Base-by-base conservation (phyloP, 2,329 filamentous ascomycete species). In the Aspergillus sp. region DNA sequence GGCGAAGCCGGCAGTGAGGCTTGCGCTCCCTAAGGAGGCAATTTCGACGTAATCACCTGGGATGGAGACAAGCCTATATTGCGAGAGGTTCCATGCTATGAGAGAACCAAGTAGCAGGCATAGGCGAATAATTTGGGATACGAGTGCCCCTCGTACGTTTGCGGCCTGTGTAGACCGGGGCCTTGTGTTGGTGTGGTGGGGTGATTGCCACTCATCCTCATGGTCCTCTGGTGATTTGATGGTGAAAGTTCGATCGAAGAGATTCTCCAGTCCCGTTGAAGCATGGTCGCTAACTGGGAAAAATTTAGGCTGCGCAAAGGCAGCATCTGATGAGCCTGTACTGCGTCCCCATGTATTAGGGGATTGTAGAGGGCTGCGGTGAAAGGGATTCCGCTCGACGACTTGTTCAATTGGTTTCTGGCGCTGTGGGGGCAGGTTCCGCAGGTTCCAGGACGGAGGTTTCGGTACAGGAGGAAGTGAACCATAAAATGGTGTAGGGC, bases 171-270 rank as follows among this genome's bases (percentile, higher is more conserved):
- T 56, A 22, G 65, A 28, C 7, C 30, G 58, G 9, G 56, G 51
- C 9, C 56, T 61, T 13, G 60, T 43, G 19, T 31, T 28, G n/a
- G 38, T 9, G 15, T 55, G 66, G 22, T 28, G 56, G 11, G 57
- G 54, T 25, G 68, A 64, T 28, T 66, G 62, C 66, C 69, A 71
- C 7, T 66, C 56, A 28, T 67, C 64, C 1, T 65, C 68, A 6
- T 66, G 66, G 43, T 76, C 69, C 50, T 74, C 71, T 15, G 73
- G 63, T 52, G 70, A 67, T 64, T 73, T 68, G 58, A 74, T 71
- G 68, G 77, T 79, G 59, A 83, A 83, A 4, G 80, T 74, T 30
- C 72, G 72, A 52, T 80, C 77, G 67, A 83, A 82, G 25, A 83
- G 66, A 46, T 69, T 75, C 66, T 83, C 81, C 11, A 83, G 67